Conservation (phyloP, 2,329 filamentous ascomycete species). For the Verticillium albo-atrum region DNA sequence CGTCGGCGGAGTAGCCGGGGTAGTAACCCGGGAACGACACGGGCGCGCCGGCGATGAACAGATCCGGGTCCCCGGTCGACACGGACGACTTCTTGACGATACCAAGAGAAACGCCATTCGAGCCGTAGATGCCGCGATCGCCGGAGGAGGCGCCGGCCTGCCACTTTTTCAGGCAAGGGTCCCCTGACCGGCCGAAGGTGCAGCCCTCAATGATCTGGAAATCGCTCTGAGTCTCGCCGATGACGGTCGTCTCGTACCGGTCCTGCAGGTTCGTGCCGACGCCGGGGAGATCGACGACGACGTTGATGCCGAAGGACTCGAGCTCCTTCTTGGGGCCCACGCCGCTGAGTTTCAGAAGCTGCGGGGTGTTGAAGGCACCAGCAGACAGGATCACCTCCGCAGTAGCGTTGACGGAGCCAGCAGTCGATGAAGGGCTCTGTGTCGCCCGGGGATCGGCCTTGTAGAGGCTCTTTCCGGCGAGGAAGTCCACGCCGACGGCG, state of each 20-base stretch:
- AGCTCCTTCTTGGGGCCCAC: conserved; percentile 54
- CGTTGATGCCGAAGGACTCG: conserved; percentile 46
- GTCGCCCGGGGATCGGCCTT: conserved; percentile 33
- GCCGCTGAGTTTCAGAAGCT: conserved; percentile 62
- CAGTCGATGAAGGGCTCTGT: conserved; percentile 14
- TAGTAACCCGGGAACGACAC: conserved; percentile 21
- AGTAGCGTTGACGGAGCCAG: conserved; percentile 23
- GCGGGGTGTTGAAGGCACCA: conserved; percentile 60
- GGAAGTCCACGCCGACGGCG: conserved; percentile 38
- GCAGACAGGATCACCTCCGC: conserved; percentile 41
- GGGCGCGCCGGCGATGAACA: conserved; percentile 23
- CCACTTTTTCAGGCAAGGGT: conserved; percentile 31
- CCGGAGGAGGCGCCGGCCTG: conserved; percentile 9
- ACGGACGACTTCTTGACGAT: conserved; percentile 25
- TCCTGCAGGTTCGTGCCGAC: conserved; percentile 51
- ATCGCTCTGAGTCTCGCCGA: conserved; percentile 16
- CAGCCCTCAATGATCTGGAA: conserved; percentile 22
- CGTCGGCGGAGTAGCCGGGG: conserved; percentile 19
- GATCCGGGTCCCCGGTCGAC: conserved; percentile 19
- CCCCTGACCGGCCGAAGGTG: conserved; percentile 20
- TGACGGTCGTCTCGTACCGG: conserved; percentile 20
- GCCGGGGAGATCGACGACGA: conserved; percentile 53
- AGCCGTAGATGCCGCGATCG: conserved; percentile 24
- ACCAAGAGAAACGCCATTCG: conserved; percentile 25
- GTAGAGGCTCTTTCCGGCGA: conserved; percentile 35